Evolutionary conservation across 345 rosid species (phyloP), one percentile per base, ranked within the genome.

Genomic region (Physaria fendleri): DNA sequence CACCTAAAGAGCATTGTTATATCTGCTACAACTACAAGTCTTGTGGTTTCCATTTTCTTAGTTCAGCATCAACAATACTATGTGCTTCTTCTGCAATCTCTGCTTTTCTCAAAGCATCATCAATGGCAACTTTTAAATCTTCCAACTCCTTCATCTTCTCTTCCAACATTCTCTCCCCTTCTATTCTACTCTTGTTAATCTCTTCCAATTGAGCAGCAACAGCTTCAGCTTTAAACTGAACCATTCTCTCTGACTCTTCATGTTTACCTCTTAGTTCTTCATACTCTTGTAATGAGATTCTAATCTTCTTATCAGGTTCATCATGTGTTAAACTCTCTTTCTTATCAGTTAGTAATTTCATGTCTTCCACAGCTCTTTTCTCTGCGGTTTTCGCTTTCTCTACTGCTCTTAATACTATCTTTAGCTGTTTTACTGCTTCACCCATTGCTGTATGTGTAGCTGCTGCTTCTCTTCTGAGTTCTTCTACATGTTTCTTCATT

Each of bases 1-100:
- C 4, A 45, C 59, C 74, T 63, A 62, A 53, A 37, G 24, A 37
- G 24, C 56, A 68, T 24, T 35, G n/a, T 1, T 6, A 52, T 32
- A 11, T 56, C 35, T 43, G 27, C 73, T 62, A 70, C 67, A 48
- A 62, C 73, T 62, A 70, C 67, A 48, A 62, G 27, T 24, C 69
- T 48, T 62, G 32, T 55, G 74, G 74, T 62, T 78, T 87, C 82
- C 85, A 74, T 62, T 66, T 85, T 34, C 21, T 54, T 67, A 93
- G 95, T 66, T 93, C 95, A 33, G 61, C 81, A 56, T 87, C 82
- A 0, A 93, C 76, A 16, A 69, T 79, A 45, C 13, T 64, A 45
- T 82, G 79, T 5, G 94, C 97, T 8, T 88, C 82, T 59, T 82
- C 85, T 2, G 97, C 89, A 53, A 60, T 68, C 61, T 83, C 82